Conservation (phyloP, 176 grass and related monocot genomes). For the Elaeis guineensis region DNA sequence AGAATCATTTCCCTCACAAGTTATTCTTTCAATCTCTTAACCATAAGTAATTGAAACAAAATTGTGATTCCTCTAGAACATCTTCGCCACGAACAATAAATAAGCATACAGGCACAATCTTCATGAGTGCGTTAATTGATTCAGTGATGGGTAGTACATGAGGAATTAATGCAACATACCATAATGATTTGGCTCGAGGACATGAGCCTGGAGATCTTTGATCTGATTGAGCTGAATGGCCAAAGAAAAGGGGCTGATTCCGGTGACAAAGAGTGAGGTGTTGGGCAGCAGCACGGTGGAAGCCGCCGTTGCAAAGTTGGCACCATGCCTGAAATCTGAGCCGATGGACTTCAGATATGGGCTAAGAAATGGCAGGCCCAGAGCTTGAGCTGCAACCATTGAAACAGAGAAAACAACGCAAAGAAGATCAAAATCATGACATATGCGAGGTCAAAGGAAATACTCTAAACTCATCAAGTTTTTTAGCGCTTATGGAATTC, state of each 20-base stretch:
- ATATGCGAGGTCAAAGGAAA: too few relatives aligned
- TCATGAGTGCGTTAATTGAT: too few relatives aligned
- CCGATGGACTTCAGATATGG: constrained; percentile 71
- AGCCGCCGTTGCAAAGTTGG: constrained; percentile 72
- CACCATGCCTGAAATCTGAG: constrained; percentile 51
- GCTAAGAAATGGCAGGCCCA: constrained; percentile 63
- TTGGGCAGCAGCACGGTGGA: constrained; percentile 57
- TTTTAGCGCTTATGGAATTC: too few relatives aligned
- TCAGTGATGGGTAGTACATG: background rate
- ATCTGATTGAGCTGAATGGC: constrained; percentile 61
- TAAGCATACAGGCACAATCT: too few relatives aligned
- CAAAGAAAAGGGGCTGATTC: constrained; percentile 68
- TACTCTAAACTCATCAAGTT: too few relatives aligned
- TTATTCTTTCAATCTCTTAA: too few relatives aligned
- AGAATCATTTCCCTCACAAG: too few relatives aligned
- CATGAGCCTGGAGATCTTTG: constrained; percentile 34
- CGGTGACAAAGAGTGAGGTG: constrained; percentile 66
- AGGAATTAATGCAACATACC: constrained; percentile 5
- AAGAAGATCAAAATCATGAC: background rate
- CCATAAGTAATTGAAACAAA: too few relatives aligned
- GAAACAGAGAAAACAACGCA: background rate
- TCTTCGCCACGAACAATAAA: too few relatives aligned
- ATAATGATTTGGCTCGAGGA: background rate
- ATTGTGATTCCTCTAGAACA: too few relatives aligned
- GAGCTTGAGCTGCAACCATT: constrained; percentile 26